Evolutionary conservation across 176 grass and related monocot species (phyloP), one percentile per base, ranked within the genome.

Genomic region (Chloris gayana): DNA sequence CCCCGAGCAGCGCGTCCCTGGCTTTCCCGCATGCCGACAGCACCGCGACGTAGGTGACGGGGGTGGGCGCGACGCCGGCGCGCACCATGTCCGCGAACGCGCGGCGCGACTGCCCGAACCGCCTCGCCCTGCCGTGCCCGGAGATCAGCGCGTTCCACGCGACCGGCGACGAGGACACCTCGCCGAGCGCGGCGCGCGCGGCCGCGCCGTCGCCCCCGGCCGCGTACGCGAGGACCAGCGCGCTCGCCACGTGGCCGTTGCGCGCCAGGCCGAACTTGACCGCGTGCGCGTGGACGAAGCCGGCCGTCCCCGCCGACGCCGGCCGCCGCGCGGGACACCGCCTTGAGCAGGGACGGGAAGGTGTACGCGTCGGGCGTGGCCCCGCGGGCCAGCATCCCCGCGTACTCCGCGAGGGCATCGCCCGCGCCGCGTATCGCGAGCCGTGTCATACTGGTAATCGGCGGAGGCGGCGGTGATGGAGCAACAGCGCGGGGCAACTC

Each of bases 61-160:
- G 35, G 30, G 88, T 87, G 17, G 86, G 67, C n/a, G 19, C 1
- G 11, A 79, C 44, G 67, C 83, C 76, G 15, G 89, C 67, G 25
- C 42, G 67, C 57, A 76, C n/a, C 92, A 99, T 95, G 42, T 84
- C 69, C 65, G 58, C 74, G 72, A 93, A 95, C 41, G 88, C 25
- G 39, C 76, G 15, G 68, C 81, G 84, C 10, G 47, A 50, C 47
- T 3, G 47, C 74, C 56, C 2, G 88, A 93, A 91, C 78, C 76
- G 44, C 70, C 42, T 27, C 57, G 26, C 82, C 31, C 85, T 85
- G 72, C 70, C 79, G 37, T 86, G 81, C 1, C 90, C 90, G 14
- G 88, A 89, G 49, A 93, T 91, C 14, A 99, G 67, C 18, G 92
- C 76, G 74, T 98, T 95, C 96, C 96, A 98, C 42, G 67, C 14